Base-by-base conservation (phyloP, 2,329 filamentous ascomycete species). In the Didymellaceae sp. region DNA sequence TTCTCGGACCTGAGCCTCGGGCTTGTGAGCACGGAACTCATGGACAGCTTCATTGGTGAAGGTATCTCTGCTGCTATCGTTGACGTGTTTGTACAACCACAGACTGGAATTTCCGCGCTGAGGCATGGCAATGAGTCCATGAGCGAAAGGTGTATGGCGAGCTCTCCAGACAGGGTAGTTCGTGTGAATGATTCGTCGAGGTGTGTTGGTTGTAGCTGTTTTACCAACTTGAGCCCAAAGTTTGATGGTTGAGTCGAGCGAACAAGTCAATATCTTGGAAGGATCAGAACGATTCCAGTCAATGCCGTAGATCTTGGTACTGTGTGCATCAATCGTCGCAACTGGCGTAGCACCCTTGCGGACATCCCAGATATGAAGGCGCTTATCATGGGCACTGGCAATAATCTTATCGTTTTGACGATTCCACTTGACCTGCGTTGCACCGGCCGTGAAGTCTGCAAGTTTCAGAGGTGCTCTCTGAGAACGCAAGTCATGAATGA, bases 341-440 rank as follows among this genome's bases (percentile, higher is more conserved):
- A 97, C 75, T 5, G 92, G 91, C 51, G 85, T 81, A 3, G 88
- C 87, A 1, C 91, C 85, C 66, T 88, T 89, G 39, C 92, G 82
- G 66, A 89, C 86, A 72, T 97, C 92, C 92, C 92, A 97, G 42
- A 97, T 90, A 54, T 90, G 88, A 33, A 97, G 78, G 76, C 86
- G 91, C 39, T 87, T 86, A 73, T 96, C 91, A 75, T 97, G 93
- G 9, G 92, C 91, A 22, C 92, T 96, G 16, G 93, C 93, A 38
- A 97, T 78, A 21, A 96, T 86, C 67, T 94, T 85, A n/a, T 88
- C 81, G 64, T 96, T 86, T 68, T 93, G 89, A 20, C 92, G 85
- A 68, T 92, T 96, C 81, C 90, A 97, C 74, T 97, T 97, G 57
- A 97, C 92, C 70, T 97, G 93, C 1, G 92, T 96, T 9, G 91